phyloP scores from a whole-genome alignment of 1,139 yeast species.

The Scheffersomyces illinoinensis region DNA sequence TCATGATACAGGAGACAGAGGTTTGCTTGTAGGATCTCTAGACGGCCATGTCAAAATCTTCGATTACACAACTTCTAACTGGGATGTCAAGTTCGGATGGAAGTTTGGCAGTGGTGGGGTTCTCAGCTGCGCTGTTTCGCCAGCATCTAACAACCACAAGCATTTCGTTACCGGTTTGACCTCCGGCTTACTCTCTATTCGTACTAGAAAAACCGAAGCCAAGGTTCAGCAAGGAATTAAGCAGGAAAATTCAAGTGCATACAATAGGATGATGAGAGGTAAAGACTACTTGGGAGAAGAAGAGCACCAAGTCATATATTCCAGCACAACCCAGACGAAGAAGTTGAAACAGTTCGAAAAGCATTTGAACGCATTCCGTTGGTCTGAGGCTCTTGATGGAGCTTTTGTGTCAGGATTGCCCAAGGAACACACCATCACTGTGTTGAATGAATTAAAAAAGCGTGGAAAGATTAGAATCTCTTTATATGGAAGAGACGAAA shows the following conservation, averaged over 20 bases:
- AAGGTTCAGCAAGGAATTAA: constrained; percentile 54
- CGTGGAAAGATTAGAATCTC: constrained; percentile 86
- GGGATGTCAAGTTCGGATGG: constrained; percentile 97
- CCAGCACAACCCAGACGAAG: constrained; percentile 50
- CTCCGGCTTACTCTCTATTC: constrained; percentile 81
- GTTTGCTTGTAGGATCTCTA: constrained; percentile 86
- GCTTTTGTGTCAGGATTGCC: constrained; percentile 80
- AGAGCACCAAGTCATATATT: constrained; percentile 71
- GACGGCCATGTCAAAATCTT: constrained; percentile 97
- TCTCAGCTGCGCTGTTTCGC: constrained; percentile 85
- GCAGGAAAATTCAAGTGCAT: constrained; percentile 49
- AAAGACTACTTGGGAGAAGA: constrained; percentile 88
- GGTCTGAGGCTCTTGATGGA: constrained; percentile 89
- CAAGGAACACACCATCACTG: constrained; percentile 76
- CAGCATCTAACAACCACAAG: constrained; percentile 60
- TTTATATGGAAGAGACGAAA: constrained; percentile 80
- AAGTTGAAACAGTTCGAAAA: constrained; percentile 80
- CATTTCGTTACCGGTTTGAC: constrained; percentile 95
- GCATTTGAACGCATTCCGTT: constrained; percentile 81
- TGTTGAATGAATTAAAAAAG: constrained; percentile 78
- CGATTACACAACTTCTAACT: constrained; percentile 69
- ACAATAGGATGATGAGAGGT: constrained; percentile 85
- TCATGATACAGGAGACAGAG: constrained; percentile 67
- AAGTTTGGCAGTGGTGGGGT: constrained; percentile 90
- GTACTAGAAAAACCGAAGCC: constrained; percentile 79